phyloP scores from a whole-genome alignment of 176 grass and related monocot genomes.

The Oryza punctata region DNA sequence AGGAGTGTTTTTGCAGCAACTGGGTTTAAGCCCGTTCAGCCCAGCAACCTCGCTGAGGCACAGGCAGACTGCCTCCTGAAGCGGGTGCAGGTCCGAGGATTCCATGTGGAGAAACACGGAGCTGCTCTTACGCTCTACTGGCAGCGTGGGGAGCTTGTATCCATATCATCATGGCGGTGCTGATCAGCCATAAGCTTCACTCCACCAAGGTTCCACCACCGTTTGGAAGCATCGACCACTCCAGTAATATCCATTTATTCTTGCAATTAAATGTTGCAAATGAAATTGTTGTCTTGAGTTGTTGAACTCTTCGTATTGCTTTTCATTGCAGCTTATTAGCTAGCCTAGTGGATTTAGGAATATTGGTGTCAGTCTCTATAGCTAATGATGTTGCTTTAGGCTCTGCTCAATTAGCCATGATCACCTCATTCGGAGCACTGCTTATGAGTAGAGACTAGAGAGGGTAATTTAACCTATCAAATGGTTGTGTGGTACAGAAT shows the following conservation, averaged over 20 bases:
- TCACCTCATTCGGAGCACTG: conserved; percentile 42
- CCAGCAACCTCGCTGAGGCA: conserved; percentile 68
- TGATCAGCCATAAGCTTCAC: conserved; percentile 37
- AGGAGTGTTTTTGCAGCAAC: conserved; percentile 61
- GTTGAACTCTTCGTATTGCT: conserved; percentile 31
- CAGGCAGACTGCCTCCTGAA: conserved; percentile 84
- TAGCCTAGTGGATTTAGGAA: conserved; percentile 48
- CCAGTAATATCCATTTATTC: conserved; percentile 54
- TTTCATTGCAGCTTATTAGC: conserved; percentile 42
- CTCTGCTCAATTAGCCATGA: conserved; percentile 28
- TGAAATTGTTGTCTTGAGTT: conserved; percentile 27
- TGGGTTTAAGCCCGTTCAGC: conserved; percentile 56
- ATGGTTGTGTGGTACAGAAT: conserved; percentile 41
- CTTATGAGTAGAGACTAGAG: conserved; percentile 25
- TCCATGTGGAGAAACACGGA: conserved; percentile 79
- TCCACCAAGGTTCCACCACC: not conserved
- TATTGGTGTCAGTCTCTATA: conserved; percentile 38
- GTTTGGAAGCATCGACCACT: conserved; percentile 32
- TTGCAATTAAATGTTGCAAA: conserved; percentile 47
- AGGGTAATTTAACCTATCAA: conserved; percentile 43
- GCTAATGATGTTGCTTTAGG: conserved; percentile 42
- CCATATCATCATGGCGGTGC: conserved; percentile 80
- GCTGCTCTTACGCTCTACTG: conserved; percentile 67
- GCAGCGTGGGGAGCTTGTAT: conserved; percentile 70
- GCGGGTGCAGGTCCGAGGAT: conserved; percentile 81